phyloP scores from a whole-genome alignment of 257 asterid species.

The Cordia subcordata region DNA sequence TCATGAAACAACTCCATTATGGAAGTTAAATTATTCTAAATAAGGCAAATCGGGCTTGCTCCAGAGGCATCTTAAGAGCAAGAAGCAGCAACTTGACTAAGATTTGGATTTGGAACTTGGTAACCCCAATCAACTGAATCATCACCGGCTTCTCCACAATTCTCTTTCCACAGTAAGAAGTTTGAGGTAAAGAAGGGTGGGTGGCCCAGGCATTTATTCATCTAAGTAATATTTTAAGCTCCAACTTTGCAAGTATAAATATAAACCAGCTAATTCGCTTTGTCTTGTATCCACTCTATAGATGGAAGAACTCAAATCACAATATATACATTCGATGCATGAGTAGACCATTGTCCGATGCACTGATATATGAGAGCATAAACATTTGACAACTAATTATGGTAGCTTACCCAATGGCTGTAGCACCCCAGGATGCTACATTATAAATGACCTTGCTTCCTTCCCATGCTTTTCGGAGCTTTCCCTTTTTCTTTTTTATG shows the following conservation, averaged over 20 bases:
- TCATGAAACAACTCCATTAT: background rate
- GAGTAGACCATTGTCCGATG: background rate
- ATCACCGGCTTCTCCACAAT: too few relatives aligned
- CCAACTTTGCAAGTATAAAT: too few relatives aligned
- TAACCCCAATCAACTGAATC: too few relatives aligned
- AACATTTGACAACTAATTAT: slow-evolving; percentile 10
- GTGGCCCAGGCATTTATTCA: too few relatives aligned
- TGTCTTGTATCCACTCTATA: too few relatives aligned
- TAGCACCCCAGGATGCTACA: slow-evolving; percentile 99
- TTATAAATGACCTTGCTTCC: slow-evolving; percentile 93
- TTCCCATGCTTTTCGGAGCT: slow-evolving; percentile 95
- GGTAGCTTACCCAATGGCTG: slow-evolving; percentile 86
- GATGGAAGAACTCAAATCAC: background rate
- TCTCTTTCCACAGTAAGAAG: too few relatives aligned
- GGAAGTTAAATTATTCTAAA: background rate
- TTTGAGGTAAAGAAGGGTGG: too few relatives aligned
- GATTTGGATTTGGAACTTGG: too few relatives aligned
- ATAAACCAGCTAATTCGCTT: too few relatives aligned
- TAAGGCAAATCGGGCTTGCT: too few relatives aligned
- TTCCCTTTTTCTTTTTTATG: slow-evolving; percentile 74
- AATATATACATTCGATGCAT: background rate
- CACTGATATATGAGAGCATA: background rate
- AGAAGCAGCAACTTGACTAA: background rate
- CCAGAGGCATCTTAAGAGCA: background rate
- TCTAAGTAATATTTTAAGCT: too few relatives aligned